Evolutionary conservation across 495 filamentous ascomycete genomes (phyloP).

Genomic region (Xylaria bambusicola): DNA sequence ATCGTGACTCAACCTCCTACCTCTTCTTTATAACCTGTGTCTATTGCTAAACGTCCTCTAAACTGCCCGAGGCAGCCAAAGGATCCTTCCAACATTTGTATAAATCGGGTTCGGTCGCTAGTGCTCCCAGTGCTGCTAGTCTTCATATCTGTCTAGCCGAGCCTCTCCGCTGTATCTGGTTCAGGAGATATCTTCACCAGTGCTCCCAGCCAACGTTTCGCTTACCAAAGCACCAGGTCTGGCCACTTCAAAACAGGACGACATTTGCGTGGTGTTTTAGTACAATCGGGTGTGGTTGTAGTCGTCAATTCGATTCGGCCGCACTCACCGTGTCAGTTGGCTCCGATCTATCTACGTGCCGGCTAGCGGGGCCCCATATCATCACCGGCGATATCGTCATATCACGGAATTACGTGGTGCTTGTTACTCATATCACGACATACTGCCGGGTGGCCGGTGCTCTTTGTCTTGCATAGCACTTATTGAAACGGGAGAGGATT

Average conservation of each 20-base stretch:
- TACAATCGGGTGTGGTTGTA: constrained; percentile 6
- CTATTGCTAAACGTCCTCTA: neutral
- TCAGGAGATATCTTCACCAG: too few relatives aligned
- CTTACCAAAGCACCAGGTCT: constrained; percentile 6
- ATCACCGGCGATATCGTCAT: constrained; percentile 30
- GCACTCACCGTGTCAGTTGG: constrained; percentile 14
- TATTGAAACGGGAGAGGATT: neutral
- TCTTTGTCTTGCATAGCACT: constrained; percentile 14
- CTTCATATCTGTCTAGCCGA: neutral
- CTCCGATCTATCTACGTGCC: constrained; percentile 14
- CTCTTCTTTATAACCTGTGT: neutral
- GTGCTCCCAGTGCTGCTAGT: neutral
- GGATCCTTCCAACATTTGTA: neutral
- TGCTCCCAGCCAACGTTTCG: constrained; percentile 2
- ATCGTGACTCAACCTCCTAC: neutral
- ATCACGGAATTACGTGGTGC: constrained; percentile 26
- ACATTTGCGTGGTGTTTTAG: constrained; percentile 7
- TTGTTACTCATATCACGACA: constrained; percentile 26
- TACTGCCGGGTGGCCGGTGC: constrained; percentile 15
- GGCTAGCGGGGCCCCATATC: constrained; percentile 25
- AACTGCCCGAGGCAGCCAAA: neutral
- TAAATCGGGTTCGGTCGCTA: neutral
- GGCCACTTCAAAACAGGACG: neutral
- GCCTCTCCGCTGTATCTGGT: constrained; percentile 4
- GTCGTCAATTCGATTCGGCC: neutral